These are phyloP conservation scores for Fraxinus albicans DNA, from an alignment of 305 asterid species.

Conservation along the genomic window DNA sequence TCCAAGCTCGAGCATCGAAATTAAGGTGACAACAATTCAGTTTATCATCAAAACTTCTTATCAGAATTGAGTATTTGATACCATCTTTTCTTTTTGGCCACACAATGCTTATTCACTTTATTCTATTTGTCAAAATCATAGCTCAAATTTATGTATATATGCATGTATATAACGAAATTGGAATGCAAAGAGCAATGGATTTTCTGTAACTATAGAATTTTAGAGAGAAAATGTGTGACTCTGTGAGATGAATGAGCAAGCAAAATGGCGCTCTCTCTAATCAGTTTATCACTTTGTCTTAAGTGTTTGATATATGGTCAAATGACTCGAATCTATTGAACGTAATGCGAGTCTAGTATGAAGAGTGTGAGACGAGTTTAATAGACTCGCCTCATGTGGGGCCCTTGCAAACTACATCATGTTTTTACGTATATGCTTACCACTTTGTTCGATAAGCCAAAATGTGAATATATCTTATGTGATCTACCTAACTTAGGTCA, in stretches of 20 bases:
- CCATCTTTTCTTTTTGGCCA: neutral
- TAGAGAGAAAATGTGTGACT: no score
- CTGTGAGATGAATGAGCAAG: neutral
- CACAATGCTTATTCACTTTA: no score
- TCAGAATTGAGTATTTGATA: no score
- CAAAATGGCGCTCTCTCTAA: neutral
- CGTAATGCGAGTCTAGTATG: neutral
- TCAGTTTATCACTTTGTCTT: neutral
- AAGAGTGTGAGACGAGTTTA: neutral
- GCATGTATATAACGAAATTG: neutral
- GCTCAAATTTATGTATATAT: neutral
- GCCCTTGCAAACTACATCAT: neutral
- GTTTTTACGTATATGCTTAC: no score
- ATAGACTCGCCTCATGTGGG: neutral
- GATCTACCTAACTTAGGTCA: neutral
- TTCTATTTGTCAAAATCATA: neutral
- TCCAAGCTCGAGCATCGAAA: no score
- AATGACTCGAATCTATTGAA: neutral
- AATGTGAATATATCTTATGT: neutral
- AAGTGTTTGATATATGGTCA: neutral
- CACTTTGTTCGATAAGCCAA: no score
- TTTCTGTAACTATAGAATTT: no score
- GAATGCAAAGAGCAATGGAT: neutral
- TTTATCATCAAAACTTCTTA: no score
- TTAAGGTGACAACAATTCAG: no score